phyloP scores from a whole-genome alignment of 2,329 filamentous ascomycete species.

The Arthrobotrys conoides region DNA sequence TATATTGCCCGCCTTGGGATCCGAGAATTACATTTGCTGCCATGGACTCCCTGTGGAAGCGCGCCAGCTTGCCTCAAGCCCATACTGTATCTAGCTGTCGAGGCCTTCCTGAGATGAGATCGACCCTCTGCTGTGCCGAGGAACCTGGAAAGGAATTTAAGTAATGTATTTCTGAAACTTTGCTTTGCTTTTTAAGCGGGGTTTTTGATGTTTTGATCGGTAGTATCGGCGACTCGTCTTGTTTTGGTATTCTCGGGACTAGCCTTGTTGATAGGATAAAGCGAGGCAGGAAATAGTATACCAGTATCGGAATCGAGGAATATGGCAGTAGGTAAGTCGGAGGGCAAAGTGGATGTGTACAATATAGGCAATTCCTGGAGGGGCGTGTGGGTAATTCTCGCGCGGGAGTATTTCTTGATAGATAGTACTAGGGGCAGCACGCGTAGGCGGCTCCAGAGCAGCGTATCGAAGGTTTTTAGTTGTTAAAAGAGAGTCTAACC shows the following conservation, averaged over 20 bases:
- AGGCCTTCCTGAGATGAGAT: too few species aligned
- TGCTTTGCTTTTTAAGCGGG: too few species aligned
- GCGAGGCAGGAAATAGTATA: slow-evolving; percentile 30
- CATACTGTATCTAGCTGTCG: too few species aligned
- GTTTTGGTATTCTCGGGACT: neutral
- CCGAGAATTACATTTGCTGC: too few species aligned
- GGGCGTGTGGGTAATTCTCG: neutral
- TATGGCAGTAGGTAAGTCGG: slow-evolving; percentile 29
- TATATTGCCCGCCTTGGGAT: neutral
- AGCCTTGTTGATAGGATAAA: slow-evolving; percentile 20
- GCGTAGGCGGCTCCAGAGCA: too few species aligned
- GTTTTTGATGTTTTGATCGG: too few species aligned
- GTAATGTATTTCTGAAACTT: too few species aligned
- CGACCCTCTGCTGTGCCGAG: too few species aligned
- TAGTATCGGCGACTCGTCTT: too few species aligned
- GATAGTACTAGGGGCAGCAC: neutral
- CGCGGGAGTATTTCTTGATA: neutral
- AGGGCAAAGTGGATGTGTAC: slow-evolving; percentile 1
- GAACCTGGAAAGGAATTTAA: too few species aligned
- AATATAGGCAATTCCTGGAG: slow-evolving; percentile 7
- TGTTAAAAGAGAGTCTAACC: slow-evolving; percentile 9
- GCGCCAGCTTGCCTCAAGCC: too few species aligned
- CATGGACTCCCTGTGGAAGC: too few species aligned
- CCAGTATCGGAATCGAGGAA: slow-evolving; percentile 40
- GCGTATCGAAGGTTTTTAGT: neutral